These are phyloP conservation scores for Paramecium pentaurelia DNA, from an alignment of 73 alveolate genomes.

Conservation along the genomic window DNA sequence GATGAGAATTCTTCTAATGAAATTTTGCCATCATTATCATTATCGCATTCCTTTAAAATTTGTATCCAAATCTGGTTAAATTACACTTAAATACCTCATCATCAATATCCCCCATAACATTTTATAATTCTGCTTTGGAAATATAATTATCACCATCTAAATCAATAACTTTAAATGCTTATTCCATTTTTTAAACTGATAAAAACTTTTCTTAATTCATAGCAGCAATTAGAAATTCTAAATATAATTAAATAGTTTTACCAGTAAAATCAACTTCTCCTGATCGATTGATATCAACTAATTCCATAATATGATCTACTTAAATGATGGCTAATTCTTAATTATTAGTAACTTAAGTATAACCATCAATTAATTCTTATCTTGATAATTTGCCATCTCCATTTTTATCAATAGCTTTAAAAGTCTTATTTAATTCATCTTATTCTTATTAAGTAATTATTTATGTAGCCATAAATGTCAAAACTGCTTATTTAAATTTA, in stretches of 20 bases:
- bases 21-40: constrained; percentile 58
- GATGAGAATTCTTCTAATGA: constrained; percentile 53
- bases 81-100: constrained; percentile 30
- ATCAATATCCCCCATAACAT: constrained; percentile 59
- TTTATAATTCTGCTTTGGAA: constrained; percentile 44
- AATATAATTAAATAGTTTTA: not conserved
- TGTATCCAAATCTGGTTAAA: constrained; percentile 43
- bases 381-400: constrained; percentile 79
- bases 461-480: constrained; percentile 57
- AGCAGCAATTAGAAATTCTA: constrained; percentile 67
- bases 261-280: constrained; percentile 69
- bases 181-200: constrained; percentile 53
- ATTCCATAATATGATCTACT: constrained; percentile 59
- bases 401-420: constrained; percentile 75
- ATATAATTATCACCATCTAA: constrained; percentile 63
- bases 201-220: constrained; percentile 52
- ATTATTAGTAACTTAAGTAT: constrained; percentile 15
- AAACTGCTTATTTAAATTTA: constrained; percentile 56
- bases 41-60: constrained; percentile 57
- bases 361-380: constrained; percentile 72
- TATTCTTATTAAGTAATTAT: constrained; percentile 51
- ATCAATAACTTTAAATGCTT: constrained; percentile 62
- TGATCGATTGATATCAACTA: constrained; percentile 58
- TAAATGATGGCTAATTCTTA: not conserved
- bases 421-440: constrained; percentile 65